Evolutionary conservation across 352 stramenopile genomes (phyloP), one percentile per base, ranked within the genome.

Genomic region (Phytophthora pistaciae): DNA sequence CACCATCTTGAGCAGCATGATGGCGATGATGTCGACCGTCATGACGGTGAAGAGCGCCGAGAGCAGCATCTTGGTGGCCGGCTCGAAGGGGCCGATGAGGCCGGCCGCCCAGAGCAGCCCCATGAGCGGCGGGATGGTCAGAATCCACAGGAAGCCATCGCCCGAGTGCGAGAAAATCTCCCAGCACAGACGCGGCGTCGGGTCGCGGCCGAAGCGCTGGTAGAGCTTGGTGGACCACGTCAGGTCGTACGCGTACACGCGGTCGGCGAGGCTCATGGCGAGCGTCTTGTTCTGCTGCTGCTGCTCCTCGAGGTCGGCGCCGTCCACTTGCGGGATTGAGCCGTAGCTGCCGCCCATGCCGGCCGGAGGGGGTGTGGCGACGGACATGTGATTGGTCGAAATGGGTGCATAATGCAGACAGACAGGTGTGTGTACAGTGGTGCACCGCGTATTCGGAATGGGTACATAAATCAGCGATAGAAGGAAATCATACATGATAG

Each of bases 81-180:
- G 62, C 14, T 71, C 63, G 46, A 83, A 74, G 21, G 71, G 70
- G 1, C 73, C 73, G 5, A 83, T 70, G 44, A 83, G 61, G 11
- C 77, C 77, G 10, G 56, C 33, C 5, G 72, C 44, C 77, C 77
- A 83, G 25, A 83, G 64, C 31, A 83, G 59, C 13, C 77, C 77
- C 63, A 81, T 73, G 36, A 83, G 44, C 38, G 77, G 77, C 23
- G 77, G 77, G 38, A 83, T 81, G 8, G 77, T 83, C 14, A 83
- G 73, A 54, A 83, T 69, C 77, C 77, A 95, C 85, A 95, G 66
- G 75, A 96, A 91, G 44, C 89, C 89, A 74, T 96, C 89, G 70
- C 89, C 85, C 38, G 89, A 90, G 68, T 94, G 85, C 50, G 84
- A 94, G 76, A 95, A 83, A 61, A 91, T 67, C 64, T 96, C 89